These are phyloP conservation scores for Russula sp. DNA, from an alignment of 768 basidiomycete genomes.

Conservation along the genomic window DNA sequence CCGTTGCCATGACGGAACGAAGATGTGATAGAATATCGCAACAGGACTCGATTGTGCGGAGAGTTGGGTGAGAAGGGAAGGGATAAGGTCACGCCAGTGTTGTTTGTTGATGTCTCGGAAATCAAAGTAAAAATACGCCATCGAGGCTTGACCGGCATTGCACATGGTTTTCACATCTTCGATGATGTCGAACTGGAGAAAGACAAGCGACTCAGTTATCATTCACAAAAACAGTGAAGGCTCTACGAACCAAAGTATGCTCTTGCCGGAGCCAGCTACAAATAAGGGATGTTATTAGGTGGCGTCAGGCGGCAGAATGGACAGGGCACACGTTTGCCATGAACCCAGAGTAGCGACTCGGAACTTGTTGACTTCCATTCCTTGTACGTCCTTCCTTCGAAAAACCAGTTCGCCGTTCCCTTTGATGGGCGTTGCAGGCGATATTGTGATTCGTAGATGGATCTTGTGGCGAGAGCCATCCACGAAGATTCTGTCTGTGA, in stretches of 20 bases:
- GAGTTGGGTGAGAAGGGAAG: conserved; percentile 15
- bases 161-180: neutral
- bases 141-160: neutral
- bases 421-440: neutral
- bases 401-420: conserved; percentile 8
- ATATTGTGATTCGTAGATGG: conserved; percentile 5
- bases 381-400: neutral
- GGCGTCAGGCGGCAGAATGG: neutral
- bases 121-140: conserved; percentile 11
- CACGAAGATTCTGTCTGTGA: neutral
- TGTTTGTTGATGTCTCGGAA: neutral
- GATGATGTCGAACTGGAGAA: conserved; percentile 17
- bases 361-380: conserved; percentile 2
- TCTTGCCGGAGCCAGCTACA: conserved; percentile 19
- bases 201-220: neutral
- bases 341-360: conserved; percentile 6
- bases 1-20: neutral
- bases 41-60: no score
- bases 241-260: conserved; percentile 9
- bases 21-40: conserved; percentile 1
- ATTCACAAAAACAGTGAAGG: neutral
- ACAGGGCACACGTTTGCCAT: conserved; percentile 7
- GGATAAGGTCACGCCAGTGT: neutral
- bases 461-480: conserved; percentile 14
- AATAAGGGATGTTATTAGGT: neutral